Conservation (phyloP, 352 stramenopile genomes). For the Globisporangium spiculum region DNA sequence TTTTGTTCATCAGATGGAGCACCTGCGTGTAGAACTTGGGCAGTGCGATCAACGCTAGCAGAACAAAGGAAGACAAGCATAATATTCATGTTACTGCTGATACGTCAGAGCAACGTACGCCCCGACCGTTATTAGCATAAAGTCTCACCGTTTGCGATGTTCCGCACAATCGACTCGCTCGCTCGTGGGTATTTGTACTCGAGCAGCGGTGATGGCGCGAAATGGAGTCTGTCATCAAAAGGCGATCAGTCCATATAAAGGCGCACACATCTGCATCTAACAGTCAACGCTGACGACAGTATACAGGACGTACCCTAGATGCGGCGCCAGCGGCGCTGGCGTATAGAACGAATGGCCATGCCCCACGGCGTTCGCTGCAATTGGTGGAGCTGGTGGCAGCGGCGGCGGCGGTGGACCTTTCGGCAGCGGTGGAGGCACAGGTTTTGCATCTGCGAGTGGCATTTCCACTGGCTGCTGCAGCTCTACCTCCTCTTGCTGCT, state of each 20-base stretch:
- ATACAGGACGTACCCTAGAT: constrained; percentile 52
- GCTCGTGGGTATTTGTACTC: constrained; percentile 88
- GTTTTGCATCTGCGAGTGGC: constrained; percentile 15
- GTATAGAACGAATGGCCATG: constrained; percentile 15
- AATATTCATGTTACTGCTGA: background rate
- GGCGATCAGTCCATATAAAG: background rate
- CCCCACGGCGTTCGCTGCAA: background rate
- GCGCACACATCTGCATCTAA: background rate
- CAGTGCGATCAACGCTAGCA: constrained; percentile 75
- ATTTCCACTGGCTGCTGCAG: background rate
- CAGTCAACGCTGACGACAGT: background rate
- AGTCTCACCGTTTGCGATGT: constrained; percentile 81
- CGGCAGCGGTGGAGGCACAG: constrained; percentile 21
- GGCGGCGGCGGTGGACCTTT: constrained; percentile 32
- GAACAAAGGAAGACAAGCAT: background rate
- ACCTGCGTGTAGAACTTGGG: constrained; percentile 89
- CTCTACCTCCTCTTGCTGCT: background rate
- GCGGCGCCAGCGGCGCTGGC: constrained; percentile 57
- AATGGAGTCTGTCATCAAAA: constrained; percentile 58
- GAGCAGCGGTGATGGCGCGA: constrained; percentile 74
- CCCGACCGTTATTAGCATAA: background rate
- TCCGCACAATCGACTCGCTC: constrained; percentile 69
- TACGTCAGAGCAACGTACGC: background rate
- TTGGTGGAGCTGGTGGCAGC: constrained; percentile 11
- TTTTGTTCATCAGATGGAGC: constrained; percentile 92